These are phyloP conservation scores for Striga hermonthica DNA, from an alignment of 305 asterid species.

Conservation along the genomic window DNA sequence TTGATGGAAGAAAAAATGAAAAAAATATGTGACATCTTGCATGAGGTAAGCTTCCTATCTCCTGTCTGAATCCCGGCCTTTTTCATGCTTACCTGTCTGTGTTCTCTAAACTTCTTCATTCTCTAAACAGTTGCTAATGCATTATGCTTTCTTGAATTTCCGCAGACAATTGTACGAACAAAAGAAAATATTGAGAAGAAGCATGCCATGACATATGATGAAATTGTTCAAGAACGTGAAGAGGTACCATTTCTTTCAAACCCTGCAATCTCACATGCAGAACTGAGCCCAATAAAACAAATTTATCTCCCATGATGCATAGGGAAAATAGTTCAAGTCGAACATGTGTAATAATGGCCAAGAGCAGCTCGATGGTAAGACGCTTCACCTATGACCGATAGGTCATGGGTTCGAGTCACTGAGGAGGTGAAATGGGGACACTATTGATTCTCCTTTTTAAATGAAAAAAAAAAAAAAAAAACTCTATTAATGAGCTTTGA, in stretches of 20 bases:
- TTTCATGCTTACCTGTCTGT: neutral
- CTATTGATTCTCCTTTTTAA: no score
- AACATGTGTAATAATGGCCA: neutral
- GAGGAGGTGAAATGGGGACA: no score
- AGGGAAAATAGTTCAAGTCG: neutral
- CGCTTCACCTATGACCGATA: no score
- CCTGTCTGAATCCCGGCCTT: neutral
- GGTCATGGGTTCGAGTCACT: no score
- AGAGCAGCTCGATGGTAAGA: no score
- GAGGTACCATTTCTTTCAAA: slow-evolving; percentile 54
- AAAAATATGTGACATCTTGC: slow-evolving; percentile 74
- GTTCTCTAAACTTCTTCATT: slow-evolving; percentile 9
- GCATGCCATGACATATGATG: slow-evolving; percentile 95
- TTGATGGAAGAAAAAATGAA: slow-evolving; percentile 78
- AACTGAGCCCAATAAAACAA: neutral
- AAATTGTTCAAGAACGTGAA: slow-evolving; percentile 95
- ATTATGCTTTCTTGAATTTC: slow-evolving; percentile 31
- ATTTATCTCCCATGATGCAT: neutral
- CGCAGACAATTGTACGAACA: slow-evolving; percentile 75
- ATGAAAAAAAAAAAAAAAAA: no score
- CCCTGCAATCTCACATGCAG: slow-evolving; percentile 18
- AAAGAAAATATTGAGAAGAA: slow-evolving; percentile 94
- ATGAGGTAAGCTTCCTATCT: slow-evolving; percentile 45
- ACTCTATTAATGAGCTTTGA: no score
- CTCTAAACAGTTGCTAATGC: neutral